phyloP scores from a whole-genome alignment of 2,329 filamentous ascomycete genomes.

The Clarireedia monteithiana region DNA sequence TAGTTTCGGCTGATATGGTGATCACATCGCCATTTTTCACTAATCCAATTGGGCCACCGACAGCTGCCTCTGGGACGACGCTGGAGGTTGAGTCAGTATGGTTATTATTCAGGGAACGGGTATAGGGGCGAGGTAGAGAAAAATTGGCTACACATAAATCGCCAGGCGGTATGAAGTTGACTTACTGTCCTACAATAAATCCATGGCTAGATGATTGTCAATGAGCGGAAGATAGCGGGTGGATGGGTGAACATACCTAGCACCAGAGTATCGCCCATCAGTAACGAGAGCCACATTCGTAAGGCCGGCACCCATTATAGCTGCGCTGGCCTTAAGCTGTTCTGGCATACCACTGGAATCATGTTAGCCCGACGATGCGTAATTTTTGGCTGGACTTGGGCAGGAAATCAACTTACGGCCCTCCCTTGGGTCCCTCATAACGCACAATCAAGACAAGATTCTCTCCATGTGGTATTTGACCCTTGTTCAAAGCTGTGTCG shows the following conservation, averaged over 20 bases:
- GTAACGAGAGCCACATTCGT: conserved; percentile 87
- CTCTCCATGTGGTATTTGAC: conserved; percentile 62
- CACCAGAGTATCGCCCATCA: conserved; percentile 83
- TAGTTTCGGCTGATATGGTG: conserved; percentile 77
- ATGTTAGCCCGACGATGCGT: background rate
- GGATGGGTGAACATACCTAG: conserved; percentile 49
- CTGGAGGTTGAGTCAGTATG: background rate
- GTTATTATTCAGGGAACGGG: accelerated
- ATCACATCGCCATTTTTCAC: conserved; percentile 75
- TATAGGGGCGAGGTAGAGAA: too few species aligned
- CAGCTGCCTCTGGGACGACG: conserved; percentile 82
- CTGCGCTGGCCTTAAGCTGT: conserved; percentile 78
- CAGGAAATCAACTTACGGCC: conserved; percentile 40
- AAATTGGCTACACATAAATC: background rate
- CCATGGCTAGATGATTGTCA: conserved; percentile 34
- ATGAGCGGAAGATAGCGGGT: background rate
- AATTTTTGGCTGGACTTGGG: too few species aligned
- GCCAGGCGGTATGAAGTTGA: background rate
- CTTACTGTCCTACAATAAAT: conserved; percentile 77
- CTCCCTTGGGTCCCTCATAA: conserved; percentile 89
- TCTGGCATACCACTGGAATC: conserved; percentile 73
- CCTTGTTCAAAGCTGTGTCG: conserved; percentile 63
- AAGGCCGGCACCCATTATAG: conserved; percentile 86
- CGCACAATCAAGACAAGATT: conserved; percentile 86
- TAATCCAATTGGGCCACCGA: conserved; percentile 80